Evolutionary conservation across 164 flowering plant species (phyloP).

Genomic region (Nymphaea colorata): DNA sequence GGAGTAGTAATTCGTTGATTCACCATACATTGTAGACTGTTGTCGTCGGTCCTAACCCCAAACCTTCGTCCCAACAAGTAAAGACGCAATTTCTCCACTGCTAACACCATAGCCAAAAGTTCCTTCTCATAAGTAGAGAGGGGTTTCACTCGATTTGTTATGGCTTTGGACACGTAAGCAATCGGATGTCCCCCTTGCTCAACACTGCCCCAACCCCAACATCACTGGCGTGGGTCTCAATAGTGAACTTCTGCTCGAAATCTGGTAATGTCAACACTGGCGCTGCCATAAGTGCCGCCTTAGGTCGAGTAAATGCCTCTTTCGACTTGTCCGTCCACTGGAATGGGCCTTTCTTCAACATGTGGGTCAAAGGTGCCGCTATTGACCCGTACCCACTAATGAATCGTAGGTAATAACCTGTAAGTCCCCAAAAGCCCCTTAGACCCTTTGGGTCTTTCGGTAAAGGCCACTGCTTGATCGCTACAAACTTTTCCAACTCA

Average conservation of each 20-base stretch:
- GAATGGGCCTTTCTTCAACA: not conserved
- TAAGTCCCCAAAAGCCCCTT: slow-evolving; percentile 1
- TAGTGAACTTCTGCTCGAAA: not conserved
- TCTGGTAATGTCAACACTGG: not conserved
- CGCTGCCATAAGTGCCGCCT: not conserved
- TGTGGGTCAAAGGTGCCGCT: not conserved
- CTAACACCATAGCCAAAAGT: not conserved
- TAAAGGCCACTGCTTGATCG: not conserved
- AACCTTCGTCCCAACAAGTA: not conserved
- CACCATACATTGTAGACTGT: not conserved
- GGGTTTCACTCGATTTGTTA: not conserved
- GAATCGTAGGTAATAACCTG: not conserved
- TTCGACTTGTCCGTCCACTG: not conserved
- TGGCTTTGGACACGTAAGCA: not conserved
- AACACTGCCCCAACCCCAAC: not conserved
- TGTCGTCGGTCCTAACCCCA: not conserved
- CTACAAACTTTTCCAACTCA: not conserved
- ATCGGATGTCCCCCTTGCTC: not conserved
- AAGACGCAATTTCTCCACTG: not conserved
- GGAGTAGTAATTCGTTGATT: not conserved
- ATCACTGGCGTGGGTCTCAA: not conserved
- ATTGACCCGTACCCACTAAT: not conserved
- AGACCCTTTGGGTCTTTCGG: not conserved
- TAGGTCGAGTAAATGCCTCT: not conserved
- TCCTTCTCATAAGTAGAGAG: not conserved